Evolutionary conservation across 139 green algal species (phyloP), one percentile per base, ranked within the genome.

Genomic region (Parachlorella kessleri): DNA sequence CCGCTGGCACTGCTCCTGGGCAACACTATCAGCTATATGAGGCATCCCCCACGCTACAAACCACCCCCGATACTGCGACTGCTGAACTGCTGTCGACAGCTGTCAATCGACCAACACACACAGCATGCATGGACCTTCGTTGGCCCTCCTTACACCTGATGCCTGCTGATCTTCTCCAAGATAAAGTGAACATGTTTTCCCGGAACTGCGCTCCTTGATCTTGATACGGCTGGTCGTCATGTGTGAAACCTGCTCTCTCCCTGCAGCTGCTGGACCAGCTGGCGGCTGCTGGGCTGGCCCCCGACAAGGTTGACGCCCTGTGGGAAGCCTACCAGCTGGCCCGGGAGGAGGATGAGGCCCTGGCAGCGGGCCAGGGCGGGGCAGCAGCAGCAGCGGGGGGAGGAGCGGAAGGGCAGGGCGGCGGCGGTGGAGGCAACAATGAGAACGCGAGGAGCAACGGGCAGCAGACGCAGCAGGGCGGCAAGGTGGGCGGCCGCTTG

Each of bases 271-370:
- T 90, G 39, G 48, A 69, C 0, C 32, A 86, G 72, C 82, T 94
- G 36, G 68, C 81, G 6, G 74, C 71, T 28, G 55, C 73, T 21
- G 78, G 73, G 32, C 69, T 83, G 37, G 83, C 73, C n/a, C 21
- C 78, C 0, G 72, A 79, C 35, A 64, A 67, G n/a, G 30, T 87
- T 53, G 78, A 81, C 5, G 59, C 78, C 37, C 78, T 92, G 69
- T 80, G 55, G 72, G 80, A 84, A 54, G 88, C 88, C 8, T 87
- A 87, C 80, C 77, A 84, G 64, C 37, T 40, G 55, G 86, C 83
- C 18, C 70, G 89, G 53, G 83, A 84, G 65, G 81, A 90, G 69
- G 81, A 89, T 9, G 83, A 88, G 68, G 85, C 79, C 6, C 84
- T 77, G 37, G 75, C 69, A 78, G 75, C 82, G 70, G 18, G 79